These are phyloP conservation scores for Marasmius tenuissimus DNA, from an alignment of 1,284 basidiomycete species.

Conservation along the genomic window DNA sequence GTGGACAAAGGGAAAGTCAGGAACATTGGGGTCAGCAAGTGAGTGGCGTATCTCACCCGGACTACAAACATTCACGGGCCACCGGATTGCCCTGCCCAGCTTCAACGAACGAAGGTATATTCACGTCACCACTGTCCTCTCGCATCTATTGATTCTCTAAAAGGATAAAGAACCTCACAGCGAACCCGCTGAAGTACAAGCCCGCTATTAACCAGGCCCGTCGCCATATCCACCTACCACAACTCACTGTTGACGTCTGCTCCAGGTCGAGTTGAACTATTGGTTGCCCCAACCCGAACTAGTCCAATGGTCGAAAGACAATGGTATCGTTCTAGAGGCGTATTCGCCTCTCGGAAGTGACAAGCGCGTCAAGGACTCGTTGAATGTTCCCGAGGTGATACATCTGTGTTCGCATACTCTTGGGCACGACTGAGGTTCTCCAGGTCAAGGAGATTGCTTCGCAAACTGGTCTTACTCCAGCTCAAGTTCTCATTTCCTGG, in stretches of 20 bases:
- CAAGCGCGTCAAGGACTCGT: slow-evolving; percentile 54
- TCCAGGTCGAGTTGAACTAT: slow-evolving; percentile 73
- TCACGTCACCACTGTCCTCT: not conserved
- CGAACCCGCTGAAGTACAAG: slow-evolving; percentile 18
- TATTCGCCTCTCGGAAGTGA: slow-evolving; percentile 79
- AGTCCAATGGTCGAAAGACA: slow-evolving; percentile 64
- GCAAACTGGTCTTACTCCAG: slow-evolving; percentile 69
- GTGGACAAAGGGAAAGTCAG: slow-evolving; percentile 76
- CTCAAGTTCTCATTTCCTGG: slow-evolving; percentile 81
- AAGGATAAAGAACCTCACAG: slow-evolving; percentile 4
- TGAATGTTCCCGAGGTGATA: slow-evolving; percentile 52
- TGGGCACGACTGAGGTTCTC: not conserved
- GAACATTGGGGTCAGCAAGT: slow-evolving; percentile 84
- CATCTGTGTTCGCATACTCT: not conserved
- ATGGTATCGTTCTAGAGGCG: slow-evolving; percentile 70
- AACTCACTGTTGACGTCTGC: not conserved
- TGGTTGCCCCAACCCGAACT: slow-evolving; percentile 84
- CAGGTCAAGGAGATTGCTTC: slow-evolving; percentile 60
- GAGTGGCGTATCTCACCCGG: not conserved
- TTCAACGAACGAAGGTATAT: slow-evolving; percentile 46
- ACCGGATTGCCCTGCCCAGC: slow-evolving; percentile 27
- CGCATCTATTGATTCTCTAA: not conserved
- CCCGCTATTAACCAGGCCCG: slow-evolving; percentile 75
- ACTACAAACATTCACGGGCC: not conserved
- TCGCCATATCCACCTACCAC: not conserved